Conservation (phyloP, 768 basidiomycete species). For the Galerina marginata region DNA sequence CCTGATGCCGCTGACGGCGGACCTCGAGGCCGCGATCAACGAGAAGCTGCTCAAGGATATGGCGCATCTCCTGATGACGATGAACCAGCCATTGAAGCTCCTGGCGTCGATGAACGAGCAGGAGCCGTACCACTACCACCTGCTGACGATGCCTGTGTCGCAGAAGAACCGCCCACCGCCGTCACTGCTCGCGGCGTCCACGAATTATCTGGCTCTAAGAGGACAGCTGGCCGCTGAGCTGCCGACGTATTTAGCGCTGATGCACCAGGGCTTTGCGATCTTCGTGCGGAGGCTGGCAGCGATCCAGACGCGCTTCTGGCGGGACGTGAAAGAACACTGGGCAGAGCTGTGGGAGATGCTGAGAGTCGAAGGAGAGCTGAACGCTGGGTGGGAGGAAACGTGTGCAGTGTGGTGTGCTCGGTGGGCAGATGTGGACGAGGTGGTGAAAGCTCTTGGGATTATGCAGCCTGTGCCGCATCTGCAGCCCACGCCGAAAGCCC, state of each 20-base stretch:
- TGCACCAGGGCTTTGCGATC: conserved; percentile 64
- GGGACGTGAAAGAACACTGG: conserved; percentile 68
- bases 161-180: conserved; percentile 70
- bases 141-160: conserved; percentile 68
- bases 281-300: conserved; percentile 57
- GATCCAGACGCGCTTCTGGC: conserved; percentile 67
- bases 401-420: conserved; percentile 71
- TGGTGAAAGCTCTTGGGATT: conserved; percentile 26
- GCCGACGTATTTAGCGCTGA: conserved; percentile 61
- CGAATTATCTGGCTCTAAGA: conserved; percentile 77
- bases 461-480: conserved; percentile 22
- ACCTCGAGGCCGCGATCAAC: conserved; percentile 59
- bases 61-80: conserved; percentile 59
- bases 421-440: conserved; percentile 68
- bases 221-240: conserved; percentile 75
- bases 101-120: conserved; percentile 77
- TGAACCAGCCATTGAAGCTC: conserved; percentile 66
- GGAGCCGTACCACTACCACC: conserved; percentile 71
- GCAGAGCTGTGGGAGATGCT: conserved; percentile 83
- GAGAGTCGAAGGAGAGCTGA: conserved; percentile 65
- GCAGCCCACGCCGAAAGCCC: conserved; percentile 5
- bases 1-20: conserved; percentile 56
- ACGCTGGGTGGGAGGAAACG: conserved; percentile 72
- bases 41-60: conserved; percentile 63
- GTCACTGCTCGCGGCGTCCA: conserved; percentile 72